Conservation (phyloP, 2,329 filamentous ascomycete genomes). For the Cladosporium halotolerans region DNA sequence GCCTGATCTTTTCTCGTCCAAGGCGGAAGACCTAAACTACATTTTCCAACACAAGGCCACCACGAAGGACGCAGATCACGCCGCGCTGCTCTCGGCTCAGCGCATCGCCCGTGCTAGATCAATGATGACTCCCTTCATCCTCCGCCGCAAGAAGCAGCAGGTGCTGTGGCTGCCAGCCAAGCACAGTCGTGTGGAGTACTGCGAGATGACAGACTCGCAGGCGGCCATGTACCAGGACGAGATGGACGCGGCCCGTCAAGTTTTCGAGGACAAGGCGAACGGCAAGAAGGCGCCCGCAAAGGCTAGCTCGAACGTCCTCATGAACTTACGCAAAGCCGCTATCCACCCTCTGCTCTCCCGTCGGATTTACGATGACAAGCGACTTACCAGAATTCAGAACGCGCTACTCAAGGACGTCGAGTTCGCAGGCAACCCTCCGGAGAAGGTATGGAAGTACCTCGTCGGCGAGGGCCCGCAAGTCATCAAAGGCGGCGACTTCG, state of each 20-base stretch:
- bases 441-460: slow-evolving; percentile 54
- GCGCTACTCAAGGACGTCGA: slow-evolving; percentile 27
- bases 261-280: slow-evolving; percentile 53
- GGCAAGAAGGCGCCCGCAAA: slow-evolving; percentile 49
- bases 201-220: slow-evolving; percentile 69
- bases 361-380: slow-evolving; percentile 68
- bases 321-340: slow-evolving; percentile 85
- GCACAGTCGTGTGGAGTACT: slow-evolving; percentile 69
- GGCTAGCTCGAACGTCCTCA: slow-evolving; percentile 48
- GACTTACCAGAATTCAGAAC: slow-evolving; percentile 62
- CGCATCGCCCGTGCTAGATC: slow-evolving; percentile 80
- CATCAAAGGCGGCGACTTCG: slow-evolving; percentile 70
- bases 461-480: slow-evolving; percentile 63
- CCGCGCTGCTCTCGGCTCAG: slow-evolving; percentile 77
- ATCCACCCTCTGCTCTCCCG: slow-evolving; percentile 88
- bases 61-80: slow-evolving; percentile 68
- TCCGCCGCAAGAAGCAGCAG: slow-evolving; percentile 88
- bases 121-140: slow-evolving; percentile 91
- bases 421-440: slow-evolving; percentile 27
- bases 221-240: slow-evolving; percentile 65
- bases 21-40: slow-evolving; percentile 70
- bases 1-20: slow-evolving; percentile 70
- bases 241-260: slow-evolving; percentile 56
- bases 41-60: slow-evolving; percentile 92
- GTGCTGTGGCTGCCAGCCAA: slow-evolving; percentile 77